Base-by-base conservation (phyloP, 169 alveolate species). In the Perkinsus chesapeaki region DNA sequence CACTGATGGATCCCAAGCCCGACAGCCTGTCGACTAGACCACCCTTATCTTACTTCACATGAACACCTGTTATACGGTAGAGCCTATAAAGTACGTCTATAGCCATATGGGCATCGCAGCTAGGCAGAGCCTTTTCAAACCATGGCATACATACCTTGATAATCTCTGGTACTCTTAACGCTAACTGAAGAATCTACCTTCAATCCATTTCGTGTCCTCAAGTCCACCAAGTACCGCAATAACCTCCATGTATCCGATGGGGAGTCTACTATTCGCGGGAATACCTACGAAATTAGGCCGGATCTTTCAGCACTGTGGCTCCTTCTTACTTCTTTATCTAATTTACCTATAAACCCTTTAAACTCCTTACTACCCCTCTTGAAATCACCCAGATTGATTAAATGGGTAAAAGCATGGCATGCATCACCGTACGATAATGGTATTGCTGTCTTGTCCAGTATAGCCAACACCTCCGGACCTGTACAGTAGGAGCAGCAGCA, bases 1-100 rank as follows among this genome's bases (percentile, higher is more conserved):
- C 99, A 98, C 99, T 99, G 98, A 99, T 97, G 97, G 99, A 97
- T 98, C 98, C 98, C 98, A 99, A 98, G 99, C 97, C 99, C 97
- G 97, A 99, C 99, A 99, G 99, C 98, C 99, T 98, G 98, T 99
- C 99, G 98, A 98, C 99, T 98, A 43, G 60, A 43, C 60, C 16
- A 43, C 23, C 60, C 5, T 43, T n/a, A n/a, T 43, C 60, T 60
- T 60, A 60, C 82, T 60, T 60, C 82, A 60, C 82, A 60, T 60
- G 82, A 0, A 60, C 82, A 34, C 82, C 82, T 0, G 82, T 20
- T 60, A 60, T 60, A 1, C 82, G 82, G 82, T 60, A 60, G 3
- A 60, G 82, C 82, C 82, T 60, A 34, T 60, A 60, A 7, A 60
- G 23, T 12, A 60, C 23, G 82, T 60, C 82, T 12, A 60, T 60